phyloP scores from a whole-genome alignment of 2,329 filamentous ascomycete species.

The Tolypocladium album region DNA sequence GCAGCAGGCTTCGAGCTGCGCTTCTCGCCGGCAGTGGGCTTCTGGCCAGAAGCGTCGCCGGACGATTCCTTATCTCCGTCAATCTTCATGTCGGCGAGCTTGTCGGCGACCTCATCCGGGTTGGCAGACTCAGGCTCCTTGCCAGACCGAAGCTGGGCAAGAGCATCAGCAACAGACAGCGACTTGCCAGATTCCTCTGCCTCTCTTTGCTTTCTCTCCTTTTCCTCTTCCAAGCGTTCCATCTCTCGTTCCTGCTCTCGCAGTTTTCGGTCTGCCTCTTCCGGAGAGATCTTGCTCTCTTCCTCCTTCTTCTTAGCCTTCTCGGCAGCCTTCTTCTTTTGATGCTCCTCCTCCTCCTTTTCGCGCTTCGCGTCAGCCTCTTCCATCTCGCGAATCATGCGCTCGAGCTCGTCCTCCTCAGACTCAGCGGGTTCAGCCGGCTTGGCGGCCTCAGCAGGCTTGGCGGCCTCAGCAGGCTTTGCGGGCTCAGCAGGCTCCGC shows the following conservation, averaged over 20 bases:
- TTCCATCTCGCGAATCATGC: slow-evolving; percentile 53
- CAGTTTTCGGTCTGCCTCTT: slow-evolving; percentile 53
- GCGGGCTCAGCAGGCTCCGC: slow-evolving; percentile 14
- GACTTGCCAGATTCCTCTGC: slow-evolving; percentile 38
- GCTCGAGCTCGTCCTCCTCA: slow-evolving; percentile 47
- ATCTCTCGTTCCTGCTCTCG: slow-evolving; percentile 63
- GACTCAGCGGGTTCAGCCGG: slow-evolving; percentile 23
- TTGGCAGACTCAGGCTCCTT: slow-evolving; percentile 28
- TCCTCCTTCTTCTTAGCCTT: slow-evolving; percentile 39
- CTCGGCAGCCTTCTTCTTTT: slow-evolving; percentile 36
- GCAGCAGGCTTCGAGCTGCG: slow-evolving; percentile 65
- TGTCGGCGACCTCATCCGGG: slow-evolving; percentile 30
- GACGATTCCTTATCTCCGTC: slow-evolving; percentile 29
- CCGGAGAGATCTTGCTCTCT: slow-evolving; percentile 32
- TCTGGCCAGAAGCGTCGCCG: slow-evolving; percentile 34
- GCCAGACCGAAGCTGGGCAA: slow-evolving; percentile 27
- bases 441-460: slow-evolving; percentile 20
- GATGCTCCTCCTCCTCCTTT: slow-evolving; percentile 32
- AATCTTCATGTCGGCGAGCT: slow-evolving; percentile 42
- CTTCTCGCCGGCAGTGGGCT: slow-evolving; percentile 47
- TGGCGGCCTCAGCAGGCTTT: slow-evolving; percentile 13
- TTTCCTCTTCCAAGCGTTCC: slow-evolving; percentile 63
- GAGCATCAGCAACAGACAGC: slow-evolving; percentile 39
- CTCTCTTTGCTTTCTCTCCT: slow-evolving; percentile 43
- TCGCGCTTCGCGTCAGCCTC: slow-evolving; percentile 41